A percentile compares a stretch with the other conserved stretches of the same genome.
Evolutionary conservation across 2,329 filamentous ascomycete genomes (phyloP).

Genomic region (Teratosphaeria pseudoeucalypti): DNA sequence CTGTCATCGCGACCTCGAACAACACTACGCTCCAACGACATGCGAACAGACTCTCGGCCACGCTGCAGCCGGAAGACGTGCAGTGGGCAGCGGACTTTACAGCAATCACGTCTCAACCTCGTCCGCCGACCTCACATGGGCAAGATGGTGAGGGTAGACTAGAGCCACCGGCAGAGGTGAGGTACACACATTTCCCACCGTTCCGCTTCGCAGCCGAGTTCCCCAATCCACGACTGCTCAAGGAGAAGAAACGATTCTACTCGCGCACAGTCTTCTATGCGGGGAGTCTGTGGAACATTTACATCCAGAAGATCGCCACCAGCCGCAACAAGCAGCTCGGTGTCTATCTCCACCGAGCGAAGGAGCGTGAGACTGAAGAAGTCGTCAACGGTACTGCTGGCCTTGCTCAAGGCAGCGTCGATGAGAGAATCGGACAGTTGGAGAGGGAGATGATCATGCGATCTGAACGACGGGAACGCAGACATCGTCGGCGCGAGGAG

Average conservation of each 20-base stretch:
- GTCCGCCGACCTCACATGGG: constrained; percentile 7
- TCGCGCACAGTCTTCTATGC: constrained; percentile 50
- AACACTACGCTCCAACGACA: constrained; percentile 34
- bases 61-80: constrained; percentile 43
- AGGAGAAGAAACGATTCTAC: constrained; percentile 50
- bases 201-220: constrained; percentile 51
- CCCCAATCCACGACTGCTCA: constrained; percentile 44
- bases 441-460: constrained; percentile 44
- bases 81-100: constrained; percentile 47
- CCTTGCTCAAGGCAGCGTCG: constrained; percentile 35
- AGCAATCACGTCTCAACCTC: constrained; percentile 31
- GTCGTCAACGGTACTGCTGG: constrained; percentile 28
- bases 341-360: constrained; percentile 49
- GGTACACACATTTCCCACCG: constrained; percentile 46
- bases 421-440: constrained; percentile 44
- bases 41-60: constrained; percentile 39
- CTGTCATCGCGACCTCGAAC: constrained; percentile 38
- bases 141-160: background rate
- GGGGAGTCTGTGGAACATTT: constrained; percentile 51
- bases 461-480: constrained; percentile 20
- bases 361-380: constrained; percentile 43
- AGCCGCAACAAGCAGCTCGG: constrained; percentile 47
- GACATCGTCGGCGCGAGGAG: constrained; percentile 20
- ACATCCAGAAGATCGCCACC: constrained; percentile 48
- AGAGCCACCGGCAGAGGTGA: constrained; percentile 4